A percentile compares a stretch with the other conserved stretches of the same genome.
These are phyloP conservation scores for Kwoniella pini DNA, from an alignment of 768 basidiomycete species.

Conservation along the genomic window DNA sequence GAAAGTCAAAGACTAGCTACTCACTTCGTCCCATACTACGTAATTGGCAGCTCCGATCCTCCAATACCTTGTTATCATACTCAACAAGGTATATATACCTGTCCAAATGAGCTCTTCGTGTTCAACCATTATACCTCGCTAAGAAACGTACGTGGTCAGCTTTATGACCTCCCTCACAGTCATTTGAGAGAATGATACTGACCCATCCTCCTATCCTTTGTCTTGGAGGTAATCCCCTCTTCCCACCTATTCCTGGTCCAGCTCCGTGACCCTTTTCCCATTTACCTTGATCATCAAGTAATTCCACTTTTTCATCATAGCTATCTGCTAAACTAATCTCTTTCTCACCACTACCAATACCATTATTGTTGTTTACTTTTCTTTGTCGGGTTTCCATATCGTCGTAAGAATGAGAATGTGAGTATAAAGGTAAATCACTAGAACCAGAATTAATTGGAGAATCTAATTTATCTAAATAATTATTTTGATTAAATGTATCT, in stretches of 20 bases:
- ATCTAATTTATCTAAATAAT: slow-evolving; percentile 2
- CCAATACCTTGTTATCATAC: slow-evolving; percentile 93
- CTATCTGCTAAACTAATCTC: slow-evolving; percentile 11
- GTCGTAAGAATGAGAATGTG: slow-evolving; percentile 15
- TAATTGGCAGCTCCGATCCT: slow-evolving; percentile 79
- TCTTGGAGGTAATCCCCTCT: slow-evolving; percentile 50
- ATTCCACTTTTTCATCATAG: slow-evolving; percentile 15
- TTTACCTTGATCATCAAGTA: slow-evolving; percentile 42
- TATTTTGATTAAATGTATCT: slow-evolving; percentile 4
- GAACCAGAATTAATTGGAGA: neutral
- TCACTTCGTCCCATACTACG: slow-evolving; percentile 92
- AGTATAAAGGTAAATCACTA: slow-evolving; percentile 32
- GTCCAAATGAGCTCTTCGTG: slow-evolving; percentile 54
- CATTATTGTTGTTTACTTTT: neutral
- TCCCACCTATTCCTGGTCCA: slow-evolving; percentile 50
- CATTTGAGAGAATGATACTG: slow-evolving; percentile 11
- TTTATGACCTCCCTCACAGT: neutral
- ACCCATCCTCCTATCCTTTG: slow-evolving; percentile 46
- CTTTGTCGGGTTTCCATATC: slow-evolving; percentile 38
- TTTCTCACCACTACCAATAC: slow-evolving; percentile 20
- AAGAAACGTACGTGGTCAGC: neutral
- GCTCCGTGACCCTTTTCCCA: slow-evolving; percentile 51
- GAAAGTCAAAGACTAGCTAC: slow-evolving; percentile 12
- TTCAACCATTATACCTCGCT: slow-evolving; percentile 48
- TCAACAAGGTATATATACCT: slow-evolving; percentile 84